Evolutionary conservation across 495 filamentous ascomycete genomes (phyloP).

Genomic region (Lentithecium fluviatile): DNA sequence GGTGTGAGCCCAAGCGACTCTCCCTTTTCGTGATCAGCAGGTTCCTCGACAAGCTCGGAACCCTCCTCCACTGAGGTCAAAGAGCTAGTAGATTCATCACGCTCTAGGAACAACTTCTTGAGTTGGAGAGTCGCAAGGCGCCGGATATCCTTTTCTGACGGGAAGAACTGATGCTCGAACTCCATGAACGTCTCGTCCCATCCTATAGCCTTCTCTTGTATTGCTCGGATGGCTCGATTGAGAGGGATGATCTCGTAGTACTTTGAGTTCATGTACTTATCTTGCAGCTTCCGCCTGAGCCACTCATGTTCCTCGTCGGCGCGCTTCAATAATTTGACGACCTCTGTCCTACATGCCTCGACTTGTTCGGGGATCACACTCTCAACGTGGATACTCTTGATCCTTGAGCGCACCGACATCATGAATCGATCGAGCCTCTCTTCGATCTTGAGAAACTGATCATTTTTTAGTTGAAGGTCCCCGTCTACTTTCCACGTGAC

Average conservation of each 20-base stretch:
- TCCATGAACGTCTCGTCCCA: slow-evolving; percentile 89
- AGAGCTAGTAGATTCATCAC: slow-evolving; percentile 70
- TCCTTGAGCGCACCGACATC: slow-evolving; percentile 72
- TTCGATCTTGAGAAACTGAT: slow-evolving; percentile 76
- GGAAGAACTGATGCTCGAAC: slow-evolving; percentile 92
- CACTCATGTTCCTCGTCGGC: slow-evolving; percentile 75
- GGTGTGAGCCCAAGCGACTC: slow-evolving; percentile 37
- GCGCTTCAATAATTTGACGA: slow-evolving; percentile 70
- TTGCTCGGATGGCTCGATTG: slow-evolving; percentile 79
- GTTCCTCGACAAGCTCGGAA: slow-evolving; percentile 42
- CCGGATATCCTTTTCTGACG: slow-evolving; percentile 95
- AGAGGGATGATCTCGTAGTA: slow-evolving; percentile 96
- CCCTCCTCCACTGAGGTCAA: slow-evolving; percentile 61
- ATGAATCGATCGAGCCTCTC: slow-evolving; percentile 83
- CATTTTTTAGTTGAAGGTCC: slow-evolving; percentile 87
- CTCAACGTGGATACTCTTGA: slow-evolving; percentile 85
- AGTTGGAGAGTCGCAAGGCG: slow-evolving; percentile 87
- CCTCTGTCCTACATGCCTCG: slow-evolving; percentile 75
- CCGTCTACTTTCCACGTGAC: slow-evolving; percentile 97
- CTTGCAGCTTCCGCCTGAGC: slow-evolving; percentile 74
- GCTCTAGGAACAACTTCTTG: slow-evolving; percentile 90
- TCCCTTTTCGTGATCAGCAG: slow-evolving; percentile 50
- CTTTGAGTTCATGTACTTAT: slow-evolving; percentile 85
- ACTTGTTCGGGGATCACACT: slow-evolving; percentile 83
- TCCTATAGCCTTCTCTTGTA: slow-evolving; percentile 88